phyloP scores from a whole-genome alignment of 306 rosid species.

The Prunus campanulata region DNA sequence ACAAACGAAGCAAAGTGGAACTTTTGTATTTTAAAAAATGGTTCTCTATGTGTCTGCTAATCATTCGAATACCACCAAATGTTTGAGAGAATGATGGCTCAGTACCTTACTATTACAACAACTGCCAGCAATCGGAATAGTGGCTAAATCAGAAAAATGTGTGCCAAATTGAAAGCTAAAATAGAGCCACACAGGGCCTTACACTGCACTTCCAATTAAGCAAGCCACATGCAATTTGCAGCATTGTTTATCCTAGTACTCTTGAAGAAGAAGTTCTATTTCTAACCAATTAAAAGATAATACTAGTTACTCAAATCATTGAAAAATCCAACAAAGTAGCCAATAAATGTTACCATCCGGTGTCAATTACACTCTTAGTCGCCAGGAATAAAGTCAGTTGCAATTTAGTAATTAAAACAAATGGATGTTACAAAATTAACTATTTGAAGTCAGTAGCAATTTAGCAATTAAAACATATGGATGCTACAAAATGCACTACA shows the following conservation, averaged over 20 bases:
- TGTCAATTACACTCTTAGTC: neutral
- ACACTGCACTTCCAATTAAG: neutral
- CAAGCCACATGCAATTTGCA: neutral
- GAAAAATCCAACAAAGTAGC: neutral
- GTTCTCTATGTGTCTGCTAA: neutral
- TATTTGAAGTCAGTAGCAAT: neutral
- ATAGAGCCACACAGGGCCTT: neutral
- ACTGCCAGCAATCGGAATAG: neutral
- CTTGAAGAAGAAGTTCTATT: neutral
- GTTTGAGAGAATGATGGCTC: too few species aligned
- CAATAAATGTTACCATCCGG: neutral
- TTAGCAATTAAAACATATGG: neutral
- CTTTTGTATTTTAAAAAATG: neutral
- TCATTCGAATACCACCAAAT: too few species aligned
- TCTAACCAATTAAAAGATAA: neutral
- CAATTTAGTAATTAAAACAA: too few species aligned
- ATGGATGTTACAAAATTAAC: too few species aligned
- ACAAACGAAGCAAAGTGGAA: neutral
- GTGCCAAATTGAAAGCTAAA: neutral
- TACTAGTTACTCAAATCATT: neutral
- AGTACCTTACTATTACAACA: neutral
- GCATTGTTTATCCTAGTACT: neutral
- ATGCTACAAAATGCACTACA: neutral
- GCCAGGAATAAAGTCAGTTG: neutral
- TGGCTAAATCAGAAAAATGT: neutral